Evolutionary conservation across 2,329 filamentous ascomycete genomes (phyloP), one percentile per base, ranked within the genome.

Genomic region (Trichoderma harzianum): DNA sequence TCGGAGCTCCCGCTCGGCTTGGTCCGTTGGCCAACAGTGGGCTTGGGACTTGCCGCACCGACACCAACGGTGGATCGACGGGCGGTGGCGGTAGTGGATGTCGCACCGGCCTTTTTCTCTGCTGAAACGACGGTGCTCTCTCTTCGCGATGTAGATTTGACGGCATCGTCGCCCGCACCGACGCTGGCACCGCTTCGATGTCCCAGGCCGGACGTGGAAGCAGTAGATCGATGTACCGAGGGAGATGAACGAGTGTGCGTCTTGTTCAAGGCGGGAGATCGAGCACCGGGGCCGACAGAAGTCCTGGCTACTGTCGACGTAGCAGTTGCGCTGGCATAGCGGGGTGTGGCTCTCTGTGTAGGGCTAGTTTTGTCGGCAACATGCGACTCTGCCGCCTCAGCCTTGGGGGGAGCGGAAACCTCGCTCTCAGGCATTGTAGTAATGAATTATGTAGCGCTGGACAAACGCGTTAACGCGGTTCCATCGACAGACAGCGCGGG

Each of bases 81-180:
- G 26, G 78, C 75, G 16, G 82, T 74, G 10, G 79, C 74, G 53
- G 81, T 72, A 30, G 80, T 77, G 26, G 76, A 73, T 16, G 80
- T 72, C 60, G 78, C 78, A 62, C 80, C 80, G 24, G 83, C 76
- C 70, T 81, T 80, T 78, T 78, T 79, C 36, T 81, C 80, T 30
- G 77, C 83, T 28, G 82, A 81, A 70, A 82, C 79, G 28, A 84
- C 78, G n/a, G 82, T 80, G 69, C 84, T 86, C 21, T 83, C 80
- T 74, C 85, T 82, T 65, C 85, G 81, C 21, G 83, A 79, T 28
- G 82, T 79, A 21, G 77, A 74, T 47, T 81, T 78, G 7, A 80
- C 80, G 72, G 77, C 86, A 75, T 87, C 86, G 73, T 87, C 85
- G 70, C 85, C 85, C 65, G 83, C 82, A 72, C 85, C 86, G 67